Conservation (phyloP, 2,329 filamentous ascomycete species). For the Fusarium sp. region DNA sequence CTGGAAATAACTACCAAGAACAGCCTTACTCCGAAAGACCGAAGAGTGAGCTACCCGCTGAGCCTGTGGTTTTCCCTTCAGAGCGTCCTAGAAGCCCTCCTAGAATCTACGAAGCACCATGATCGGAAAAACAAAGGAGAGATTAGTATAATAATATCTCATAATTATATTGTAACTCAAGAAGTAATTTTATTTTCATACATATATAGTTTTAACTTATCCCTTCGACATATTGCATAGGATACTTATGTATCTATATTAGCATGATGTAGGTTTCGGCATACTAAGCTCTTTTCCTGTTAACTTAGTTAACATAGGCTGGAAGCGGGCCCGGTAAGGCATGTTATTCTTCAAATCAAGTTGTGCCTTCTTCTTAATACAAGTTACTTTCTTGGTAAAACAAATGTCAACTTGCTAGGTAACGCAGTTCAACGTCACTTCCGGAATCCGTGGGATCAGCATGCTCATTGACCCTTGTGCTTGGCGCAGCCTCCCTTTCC, state of each 20-base stretch:
- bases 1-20: neutral
- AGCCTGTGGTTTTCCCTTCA: neutral
- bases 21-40: neutral
- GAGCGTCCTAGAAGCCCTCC: neutral
- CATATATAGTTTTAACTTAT: too few relatives aligned
- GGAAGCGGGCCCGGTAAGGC: too few relatives aligned
- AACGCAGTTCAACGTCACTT: neutral
- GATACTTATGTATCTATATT: too few relatives aligned
- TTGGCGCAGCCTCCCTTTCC: neutral
- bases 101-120: conserved; percentile 2
- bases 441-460: neutral
- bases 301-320: too few relatives aligned
- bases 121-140: neutral
- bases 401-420: neutral
- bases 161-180: too few relatives aligned
- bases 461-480: neutral
- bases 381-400: too few relatives aligned
- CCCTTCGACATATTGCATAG: too few relatives aligned
- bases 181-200: too few relatives aligned
- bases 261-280: too few relatives aligned
- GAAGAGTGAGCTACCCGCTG: conserved; percentile 15
- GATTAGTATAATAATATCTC: neutral
- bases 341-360: too few relatives aligned
- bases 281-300: too few relatives aligned
- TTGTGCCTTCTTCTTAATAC: too few relatives aligned